Evolutionary conservation across 1,284 basidiomycete genomes (phyloP), one percentile per base, ranked within the genome.

Genomic region (Chalciporus sp.): DNA sequence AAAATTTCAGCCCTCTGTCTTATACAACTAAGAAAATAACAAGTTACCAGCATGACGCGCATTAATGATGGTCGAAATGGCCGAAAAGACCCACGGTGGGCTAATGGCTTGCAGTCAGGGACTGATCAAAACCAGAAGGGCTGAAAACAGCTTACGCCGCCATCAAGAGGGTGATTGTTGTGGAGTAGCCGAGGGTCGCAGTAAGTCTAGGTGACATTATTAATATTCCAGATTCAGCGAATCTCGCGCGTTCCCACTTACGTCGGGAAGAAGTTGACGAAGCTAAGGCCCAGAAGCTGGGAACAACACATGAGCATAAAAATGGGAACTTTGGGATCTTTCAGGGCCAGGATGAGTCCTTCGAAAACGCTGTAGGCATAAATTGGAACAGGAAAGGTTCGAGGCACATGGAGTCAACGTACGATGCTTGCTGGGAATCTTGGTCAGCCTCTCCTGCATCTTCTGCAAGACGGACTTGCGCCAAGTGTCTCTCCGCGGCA

Each of bases 211-310:
- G 55, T 47, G 3, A 2, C 14, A 52, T 1, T 11, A 41, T 42
- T 3, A 37, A 16, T 44, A 12, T 45, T 14, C 28, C n/a, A 7
- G 2, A 12, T n/a, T 5, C 37, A 3, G 42, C 16, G 19, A 20
- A 17, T 49, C 42, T 7, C 42, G 8, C 39, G 44, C 20, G 11
- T 11, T 44, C 11, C 16, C 5, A 70, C 78, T 49, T 58, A 85
- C 82, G 85, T 86, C 26, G 85, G 85, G 73, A 89, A 91, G 74
- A 88, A 91, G 61, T 84, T 82, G 47, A 85, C 80, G 66, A 90
- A 90, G 44, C 84, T 86, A 29, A 89, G 73, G 0, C 88, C 87
- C 8, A 90, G 61, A 14, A 83, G 65, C 59, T 84, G 80, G 0
- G 78, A 67, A 35, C 76, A 78, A 7, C 71, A 74, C 77, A 84